These are phyloP conservation scores for Apiotrichum mycotoxinovorans DNA, from an alignment of 1,284 basidiomycete species.

Conservation along the genomic window DNA sequence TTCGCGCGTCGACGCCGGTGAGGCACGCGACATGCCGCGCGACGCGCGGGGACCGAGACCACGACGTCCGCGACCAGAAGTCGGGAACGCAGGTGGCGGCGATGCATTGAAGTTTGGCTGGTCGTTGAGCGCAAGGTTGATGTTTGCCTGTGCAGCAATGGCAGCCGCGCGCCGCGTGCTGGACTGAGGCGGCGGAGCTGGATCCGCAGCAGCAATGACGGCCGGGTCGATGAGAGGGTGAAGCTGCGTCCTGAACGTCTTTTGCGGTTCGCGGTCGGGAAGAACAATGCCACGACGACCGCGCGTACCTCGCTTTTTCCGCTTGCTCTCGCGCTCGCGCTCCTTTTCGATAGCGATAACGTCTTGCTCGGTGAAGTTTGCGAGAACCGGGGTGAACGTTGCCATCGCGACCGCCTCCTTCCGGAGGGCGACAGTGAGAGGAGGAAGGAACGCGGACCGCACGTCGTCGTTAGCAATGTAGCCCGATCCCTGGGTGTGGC, in stretches of 20 bases:
- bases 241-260: constrained; percentile 84
- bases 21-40: constrained; percentile 23
- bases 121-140: constrained; percentile 48
- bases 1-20: constrained; percentile 30
- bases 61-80: constrained; percentile 10
- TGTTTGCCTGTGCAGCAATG: constrained; percentile 64
- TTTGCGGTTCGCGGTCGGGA: constrained; percentile 87
- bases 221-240: constrained; percentile 40
- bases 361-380: constrained; percentile 82
- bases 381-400: constrained; percentile 80
- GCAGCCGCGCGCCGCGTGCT: constrained; percentile 72
- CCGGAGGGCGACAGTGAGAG: constrained; percentile 61
- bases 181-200: constrained; percentile 55
- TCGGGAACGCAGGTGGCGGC: constrained; percentile 48
- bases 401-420: constrained; percentile 66
- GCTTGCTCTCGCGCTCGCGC: constrained; percentile 82
- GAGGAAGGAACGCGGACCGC: constrained; percentile 80
- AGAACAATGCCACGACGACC: constrained; percentile 83
- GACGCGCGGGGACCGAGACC: constrained; percentile 1
- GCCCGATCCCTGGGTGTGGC: constrained; percentile 77
- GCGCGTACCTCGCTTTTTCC: constrained; percentile 75
- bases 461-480: constrained; percentile 86
- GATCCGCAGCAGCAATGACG: constrained; percentile 25
- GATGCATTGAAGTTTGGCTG: constrained; percentile 51
- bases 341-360: constrained; percentile 86